These are phyloP conservation scores for Trichoderma asperellum DNA, from an alignment of 2,329 filamentous ascomycete genomes.

Conservation along the genomic window DNA sequence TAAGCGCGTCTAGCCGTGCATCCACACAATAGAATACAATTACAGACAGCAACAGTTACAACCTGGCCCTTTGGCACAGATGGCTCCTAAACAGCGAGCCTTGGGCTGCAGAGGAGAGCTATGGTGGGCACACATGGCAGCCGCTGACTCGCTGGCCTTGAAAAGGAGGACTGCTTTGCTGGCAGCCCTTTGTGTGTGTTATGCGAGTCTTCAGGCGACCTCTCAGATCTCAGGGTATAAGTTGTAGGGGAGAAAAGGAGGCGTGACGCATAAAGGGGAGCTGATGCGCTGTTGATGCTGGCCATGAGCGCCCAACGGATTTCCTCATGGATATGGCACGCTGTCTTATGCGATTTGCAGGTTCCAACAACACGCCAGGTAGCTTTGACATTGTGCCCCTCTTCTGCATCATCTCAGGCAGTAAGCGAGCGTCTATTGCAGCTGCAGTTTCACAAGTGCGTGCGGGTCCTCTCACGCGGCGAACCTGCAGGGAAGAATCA, in stretches of 20 bases:
- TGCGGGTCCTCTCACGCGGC: neutral
- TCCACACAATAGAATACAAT: neutral
- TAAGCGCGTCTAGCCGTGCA: neutral
- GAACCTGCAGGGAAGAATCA: neutral
- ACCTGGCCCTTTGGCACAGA: neutral
- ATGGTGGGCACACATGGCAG: constrained; percentile 24
- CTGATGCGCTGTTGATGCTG: neutral
- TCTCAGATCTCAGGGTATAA: neutral
- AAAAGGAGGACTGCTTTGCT: constrained; percentile 25
- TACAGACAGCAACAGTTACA: neutral
- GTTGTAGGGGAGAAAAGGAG: neutral
- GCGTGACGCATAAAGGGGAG: neutral
- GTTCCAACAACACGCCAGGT: neutral
- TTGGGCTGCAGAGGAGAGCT: neutral
- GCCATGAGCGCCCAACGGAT: constrained; percentile 7
- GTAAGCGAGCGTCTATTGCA: neutral
- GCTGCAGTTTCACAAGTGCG: neutral
- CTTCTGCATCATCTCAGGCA: neutral
- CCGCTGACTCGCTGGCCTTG: constrained; percentile 17
- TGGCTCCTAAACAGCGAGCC: neutral
- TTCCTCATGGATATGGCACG: neutral
- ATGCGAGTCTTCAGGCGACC: neutral
- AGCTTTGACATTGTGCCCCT: neutral
- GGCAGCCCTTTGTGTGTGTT: constrained; percentile 15
- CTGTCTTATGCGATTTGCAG: neutral